Evolutionary conservation across 139 green algal species (phyloP).

Genomic region (Penium margaritaceum): DNA sequence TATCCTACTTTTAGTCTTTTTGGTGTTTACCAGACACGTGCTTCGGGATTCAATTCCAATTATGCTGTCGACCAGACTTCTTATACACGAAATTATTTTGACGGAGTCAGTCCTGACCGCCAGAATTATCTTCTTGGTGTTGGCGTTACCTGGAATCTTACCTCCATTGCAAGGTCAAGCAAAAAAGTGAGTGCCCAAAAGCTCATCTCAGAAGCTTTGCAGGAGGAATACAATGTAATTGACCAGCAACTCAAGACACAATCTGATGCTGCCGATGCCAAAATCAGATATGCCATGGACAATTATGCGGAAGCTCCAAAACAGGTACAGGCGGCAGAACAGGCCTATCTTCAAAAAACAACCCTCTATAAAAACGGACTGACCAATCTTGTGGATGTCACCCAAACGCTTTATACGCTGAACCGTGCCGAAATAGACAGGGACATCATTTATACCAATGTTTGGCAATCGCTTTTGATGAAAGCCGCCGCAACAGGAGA

Average conservation of each 20-base stretch:
- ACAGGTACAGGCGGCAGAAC: not conserved
- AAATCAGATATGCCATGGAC: not conserved
- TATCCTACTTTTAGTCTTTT: not conserved
- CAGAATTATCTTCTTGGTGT: not conserved
- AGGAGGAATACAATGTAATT: not conserved
- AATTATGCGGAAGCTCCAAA: not conserved
- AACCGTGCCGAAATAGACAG: not conserved
- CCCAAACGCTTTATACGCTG: not conserved
- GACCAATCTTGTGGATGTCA: not conserved
- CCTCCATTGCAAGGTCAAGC: not conserved
- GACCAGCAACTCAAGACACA: not conserved
- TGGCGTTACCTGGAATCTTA: not conserved
- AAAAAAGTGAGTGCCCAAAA: not conserved
- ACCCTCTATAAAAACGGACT: not conserved
- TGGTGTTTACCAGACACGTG: not conserved
- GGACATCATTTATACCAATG: not conserved
- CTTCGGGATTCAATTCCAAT: not conserved
- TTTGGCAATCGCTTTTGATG: not conserved
- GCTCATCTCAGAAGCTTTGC: not conserved
- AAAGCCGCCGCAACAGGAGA: not conserved
- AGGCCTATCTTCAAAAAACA: not conserved
- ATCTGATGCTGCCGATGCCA: not conserved
- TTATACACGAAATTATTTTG: not conserved
- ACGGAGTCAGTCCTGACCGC: not conserved
- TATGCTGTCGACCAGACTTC: not conserved